Conservation (phyloP, 179 eudicot genomes). For the Silene noctiflora region DNA sequence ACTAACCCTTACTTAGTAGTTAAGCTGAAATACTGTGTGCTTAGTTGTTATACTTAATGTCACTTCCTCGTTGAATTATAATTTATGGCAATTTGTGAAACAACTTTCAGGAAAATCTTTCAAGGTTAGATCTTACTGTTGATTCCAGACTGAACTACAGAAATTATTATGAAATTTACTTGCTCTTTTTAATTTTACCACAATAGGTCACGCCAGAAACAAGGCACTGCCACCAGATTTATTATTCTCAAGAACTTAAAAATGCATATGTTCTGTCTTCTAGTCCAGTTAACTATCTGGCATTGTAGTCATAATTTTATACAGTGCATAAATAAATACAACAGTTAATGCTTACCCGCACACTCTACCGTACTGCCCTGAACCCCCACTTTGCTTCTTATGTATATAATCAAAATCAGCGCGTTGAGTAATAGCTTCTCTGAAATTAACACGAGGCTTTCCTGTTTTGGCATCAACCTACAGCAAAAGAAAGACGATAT, state of each 20-base stretch:
- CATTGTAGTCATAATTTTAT: background rate
- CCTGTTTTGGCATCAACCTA: slow-evolving; percentile 93
- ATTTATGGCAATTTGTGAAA: background rate
- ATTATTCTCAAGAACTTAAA: background rate
- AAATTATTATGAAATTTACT: background rate
- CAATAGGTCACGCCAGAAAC: background rate
- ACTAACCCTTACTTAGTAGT: background rate
- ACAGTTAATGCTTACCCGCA: slow-evolving; percentile 59
- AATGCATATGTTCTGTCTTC: background rate
- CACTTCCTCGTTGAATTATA: background rate
- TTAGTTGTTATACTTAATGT: background rate
- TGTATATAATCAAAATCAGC: slow-evolving; percentile 91
- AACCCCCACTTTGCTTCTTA: slow-evolving; percentile 97
- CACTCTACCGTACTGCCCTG: slow-evolving; percentile 94
- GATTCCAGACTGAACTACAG: background rate
- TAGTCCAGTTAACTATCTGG: background rate
- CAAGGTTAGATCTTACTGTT: background rate
- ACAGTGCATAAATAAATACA: background rate
- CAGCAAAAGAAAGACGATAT: slow-evolving; percentile 3
- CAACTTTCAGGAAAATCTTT: background rate
- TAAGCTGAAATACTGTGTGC: background rate
- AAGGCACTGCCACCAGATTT: background rate
- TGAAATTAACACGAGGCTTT: slow-evolving; percentile 95
- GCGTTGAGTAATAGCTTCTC: slow-evolving; percentile 94
- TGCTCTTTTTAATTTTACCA: background rate